Evolutionary conservation across 768 basidiomycete species (phyloP).

Genomic region (Kwoniella botswanensis): DNA sequence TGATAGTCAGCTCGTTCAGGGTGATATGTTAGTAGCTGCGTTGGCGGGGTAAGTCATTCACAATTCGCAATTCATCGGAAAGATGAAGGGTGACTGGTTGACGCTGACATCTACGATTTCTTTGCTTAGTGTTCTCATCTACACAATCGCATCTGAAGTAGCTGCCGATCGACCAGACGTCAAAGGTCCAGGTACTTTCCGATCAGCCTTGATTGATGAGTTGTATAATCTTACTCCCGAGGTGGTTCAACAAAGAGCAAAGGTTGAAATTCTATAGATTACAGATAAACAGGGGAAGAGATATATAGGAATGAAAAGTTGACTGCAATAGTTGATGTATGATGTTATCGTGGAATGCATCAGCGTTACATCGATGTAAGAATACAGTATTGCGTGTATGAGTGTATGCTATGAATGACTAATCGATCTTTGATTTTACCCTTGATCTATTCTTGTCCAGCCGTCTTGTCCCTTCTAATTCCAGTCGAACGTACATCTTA

Average conservation of each 20-base stretch:
- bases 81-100: neutral
- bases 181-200: constrained; percentile 70
- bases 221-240: constrained; percentile 61
- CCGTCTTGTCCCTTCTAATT: too few relatives aligned
- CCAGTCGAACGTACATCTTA: too few relatives aligned
- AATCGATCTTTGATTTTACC: too few relatives aligned
- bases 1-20: constrained; percentile 65
- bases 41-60: constrained; percentile 69
- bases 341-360: too few relatives aligned
- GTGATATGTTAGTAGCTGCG: constrained; percentile 77
- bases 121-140: constrained; percentile 63
- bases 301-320: too few relatives aligned
- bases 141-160: constrained; percentile 70
- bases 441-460: too few relatives aligned
- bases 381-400: too few relatives aligned
- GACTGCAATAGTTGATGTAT: too few relatives aligned
- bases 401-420: too few relatives aligned
- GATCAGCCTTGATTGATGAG: constrained; percentile 69
- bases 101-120: neutral
- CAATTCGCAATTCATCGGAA: neutral
- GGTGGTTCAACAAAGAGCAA: constrained; percentile 50
- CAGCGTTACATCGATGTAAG: too few relatives aligned
- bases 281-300: neutral
- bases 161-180: constrained; percentile 64
- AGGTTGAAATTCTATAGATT: constrained; percentile 40